A percentile compares a stretch with the other conserved stretches of the same genome.
These are phyloP conservation scores for Ceratocystis cacaofunesta DNA, from an alignment of 2,329 filamentous ascomycete species.

Conservation along the genomic window DNA sequence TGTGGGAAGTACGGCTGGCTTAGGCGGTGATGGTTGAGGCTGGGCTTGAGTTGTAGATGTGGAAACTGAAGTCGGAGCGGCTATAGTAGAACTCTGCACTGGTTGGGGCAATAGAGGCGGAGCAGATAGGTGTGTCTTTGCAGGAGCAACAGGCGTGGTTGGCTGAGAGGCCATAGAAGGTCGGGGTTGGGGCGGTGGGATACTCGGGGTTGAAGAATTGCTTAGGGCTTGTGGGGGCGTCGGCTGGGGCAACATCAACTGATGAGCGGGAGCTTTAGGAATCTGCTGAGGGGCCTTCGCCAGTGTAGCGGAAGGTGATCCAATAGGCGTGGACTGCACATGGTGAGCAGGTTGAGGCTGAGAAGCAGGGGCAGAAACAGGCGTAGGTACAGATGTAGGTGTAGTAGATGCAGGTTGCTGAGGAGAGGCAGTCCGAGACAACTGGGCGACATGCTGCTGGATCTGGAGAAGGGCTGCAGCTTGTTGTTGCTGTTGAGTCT, in stretches of 20 bases:
- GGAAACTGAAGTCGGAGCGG: neutral
- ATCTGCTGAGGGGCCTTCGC: neutral
- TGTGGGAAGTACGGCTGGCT: neutral
- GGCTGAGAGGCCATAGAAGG: neutral
- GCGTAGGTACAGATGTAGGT: neutral
- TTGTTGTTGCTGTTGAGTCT: conserved; percentile 15
- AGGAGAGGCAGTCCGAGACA: conserved; percentile 5
- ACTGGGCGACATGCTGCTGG: conserved; percentile 15
- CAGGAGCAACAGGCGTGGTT: neutral
- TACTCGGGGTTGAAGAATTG: neutral
- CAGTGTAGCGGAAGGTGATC: neutral
- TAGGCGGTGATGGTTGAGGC: neutral
- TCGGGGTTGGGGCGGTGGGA: neutral
- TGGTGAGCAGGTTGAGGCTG: neutral
- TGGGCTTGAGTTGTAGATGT: neutral
- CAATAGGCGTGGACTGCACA: neutral
- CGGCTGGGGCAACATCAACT: conserved; percentile 10
- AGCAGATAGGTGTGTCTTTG: neutral
- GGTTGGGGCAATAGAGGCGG: conserved; percentile 5
- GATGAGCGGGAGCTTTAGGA: conserved; percentile 5
- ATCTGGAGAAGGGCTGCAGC: conserved; percentile 9
- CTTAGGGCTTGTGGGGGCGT: neutral
- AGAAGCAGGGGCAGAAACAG: neutral
- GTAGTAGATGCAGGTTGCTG: neutral
- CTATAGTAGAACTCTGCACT: neutral